Evolutionary conservation across 1,284 basidiomycete genomes (phyloP).

Genomic region (Ustilago crameri): DNA sequence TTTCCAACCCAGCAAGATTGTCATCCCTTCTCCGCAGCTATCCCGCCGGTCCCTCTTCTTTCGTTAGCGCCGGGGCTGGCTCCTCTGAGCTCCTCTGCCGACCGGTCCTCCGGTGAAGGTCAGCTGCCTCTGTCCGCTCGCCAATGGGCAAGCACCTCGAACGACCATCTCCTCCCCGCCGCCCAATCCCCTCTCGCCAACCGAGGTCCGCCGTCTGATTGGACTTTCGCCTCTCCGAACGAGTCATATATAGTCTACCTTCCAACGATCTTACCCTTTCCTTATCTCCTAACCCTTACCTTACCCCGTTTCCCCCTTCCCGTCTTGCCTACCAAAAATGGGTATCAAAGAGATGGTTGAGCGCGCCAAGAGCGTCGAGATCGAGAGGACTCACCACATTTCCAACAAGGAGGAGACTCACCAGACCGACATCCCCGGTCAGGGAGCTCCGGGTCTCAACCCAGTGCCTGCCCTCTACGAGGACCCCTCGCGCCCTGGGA

Average conservation of each 20-base stretch:
- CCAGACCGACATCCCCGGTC: slow-evolving; percentile 38
- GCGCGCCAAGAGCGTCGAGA: slow-evolving; percentile 30
- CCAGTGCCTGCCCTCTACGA: slow-evolving; percentile 44
- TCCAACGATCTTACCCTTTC: no score
- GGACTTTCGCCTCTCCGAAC: no score
- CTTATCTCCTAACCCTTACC: background rate
- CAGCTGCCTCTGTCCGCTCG: background rate
- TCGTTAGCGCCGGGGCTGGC: no score
- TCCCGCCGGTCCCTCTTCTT: background rate
- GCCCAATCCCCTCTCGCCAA: background rate
- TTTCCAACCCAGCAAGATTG: no score
- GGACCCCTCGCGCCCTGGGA: slow-evolving; percentile 8
- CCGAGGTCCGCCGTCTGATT: no score
- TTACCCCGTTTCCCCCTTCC: slow-evolving; percentile 1
- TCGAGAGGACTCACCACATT: slow-evolving; percentile 34
- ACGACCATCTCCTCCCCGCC: background rate
- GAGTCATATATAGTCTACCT: no score
- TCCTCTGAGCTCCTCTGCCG: no score
- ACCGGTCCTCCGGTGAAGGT: no score
- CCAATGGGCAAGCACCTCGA: background rate
- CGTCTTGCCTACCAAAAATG: slow-evolving; percentile 9
- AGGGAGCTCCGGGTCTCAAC: slow-evolving; percentile 31
- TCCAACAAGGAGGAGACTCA: slow-evolving; percentile 45
- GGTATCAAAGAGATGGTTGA: slow-evolving; percentile 26
- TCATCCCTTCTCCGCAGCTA: background rate